A percentile compares a stretch with the other conserved stretches of the same genome.
Conservation (phyloP, 2,329 filamentous ascomycete genomes). For the Grosmannia clavigera region DNA sequence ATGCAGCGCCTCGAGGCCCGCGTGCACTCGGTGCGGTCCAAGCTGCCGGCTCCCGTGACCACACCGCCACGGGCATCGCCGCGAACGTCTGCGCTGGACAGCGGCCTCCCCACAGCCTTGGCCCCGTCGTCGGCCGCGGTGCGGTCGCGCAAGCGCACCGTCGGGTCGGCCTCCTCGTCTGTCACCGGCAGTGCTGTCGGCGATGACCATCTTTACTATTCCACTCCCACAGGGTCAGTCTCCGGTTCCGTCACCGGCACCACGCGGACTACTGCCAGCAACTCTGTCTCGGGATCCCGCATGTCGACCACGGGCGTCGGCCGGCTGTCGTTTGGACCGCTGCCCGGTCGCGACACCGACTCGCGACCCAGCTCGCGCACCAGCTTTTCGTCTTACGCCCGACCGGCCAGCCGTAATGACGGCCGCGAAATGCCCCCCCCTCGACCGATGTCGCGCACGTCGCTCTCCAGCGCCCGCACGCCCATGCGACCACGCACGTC, state of each 20-base stretch:
- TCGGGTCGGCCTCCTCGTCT: slow-evolving; percentile 41
- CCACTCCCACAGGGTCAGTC: slow-evolving; percentile 24
- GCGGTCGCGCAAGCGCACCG: slow-evolving; percentile 57
- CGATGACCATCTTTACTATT: slow-evolving; percentile 27
- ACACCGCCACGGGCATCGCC: slow-evolving; percentile 78
- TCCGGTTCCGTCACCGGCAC: slow-evolving; percentile 19
- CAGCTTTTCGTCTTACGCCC: slow-evolving; percentile 43
- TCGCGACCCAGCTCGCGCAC: slow-evolving; percentile 63
- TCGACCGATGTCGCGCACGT: slow-evolving; percentile 54
- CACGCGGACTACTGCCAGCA: slow-evolving; percentile 7
- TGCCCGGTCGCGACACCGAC: slow-evolving; percentile 40
- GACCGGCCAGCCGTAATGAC: slow-evolving; percentile 34
- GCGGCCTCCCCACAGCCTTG: slow-evolving; percentile 17
- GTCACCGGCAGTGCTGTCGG: slow-evolving; percentile 18
- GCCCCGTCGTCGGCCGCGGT: slow-evolving; percentile 49
- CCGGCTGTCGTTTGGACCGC: slow-evolving; percentile 49
- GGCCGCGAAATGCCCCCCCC: slow-evolving; percentile 33
- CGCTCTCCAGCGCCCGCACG: slow-evolving; percentile 47
- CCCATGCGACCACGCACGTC: slow-evolving; percentile 62
- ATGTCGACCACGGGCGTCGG: slow-evolving; percentile 50
- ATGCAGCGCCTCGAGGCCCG: slow-evolving; percentile 94
- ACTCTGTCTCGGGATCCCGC: slow-evolving; percentile 28
- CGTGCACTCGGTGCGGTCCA: slow-evolving; percentile 83
- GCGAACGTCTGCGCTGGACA: slow-evolving; percentile 31
- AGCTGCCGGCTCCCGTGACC: slow-evolving; percentile 67